A percentile compares a stretch with the other conserved stretches of the same genome.
phyloP scores from a whole-genome alignment of 345 rosid species.

The Citrus mangshanensis region DNA sequence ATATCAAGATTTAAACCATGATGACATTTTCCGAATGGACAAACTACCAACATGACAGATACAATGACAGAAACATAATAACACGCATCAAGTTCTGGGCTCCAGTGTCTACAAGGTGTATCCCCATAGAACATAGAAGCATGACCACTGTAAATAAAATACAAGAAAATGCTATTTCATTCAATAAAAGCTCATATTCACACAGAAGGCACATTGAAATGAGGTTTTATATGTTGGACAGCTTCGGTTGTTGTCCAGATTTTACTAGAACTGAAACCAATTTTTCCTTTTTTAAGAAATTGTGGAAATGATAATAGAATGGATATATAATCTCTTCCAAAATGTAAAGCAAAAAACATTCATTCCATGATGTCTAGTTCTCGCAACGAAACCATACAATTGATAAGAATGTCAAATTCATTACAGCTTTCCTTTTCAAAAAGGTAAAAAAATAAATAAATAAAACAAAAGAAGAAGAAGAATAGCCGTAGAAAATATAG shows the following conservation, averaged over 20 bases:
- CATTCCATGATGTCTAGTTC: background rate
- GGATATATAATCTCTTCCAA: background rate
- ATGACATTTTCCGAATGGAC: background rate
- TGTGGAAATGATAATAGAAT: background rate
- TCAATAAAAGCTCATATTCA: background rate
- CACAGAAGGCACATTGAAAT: background rate
- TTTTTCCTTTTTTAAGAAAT: background rate
- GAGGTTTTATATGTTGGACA: background rate
- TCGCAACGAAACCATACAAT: background rate
- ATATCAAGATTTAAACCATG: background rate
- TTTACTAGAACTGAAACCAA: background rate
- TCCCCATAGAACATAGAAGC: background rate
- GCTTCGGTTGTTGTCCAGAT: background rate
- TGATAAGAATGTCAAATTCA: background rate
- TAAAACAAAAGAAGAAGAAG: background rate
- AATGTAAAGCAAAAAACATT: background rate
- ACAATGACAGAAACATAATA: background rate
- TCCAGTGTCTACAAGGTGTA: background rate
- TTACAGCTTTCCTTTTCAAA: background rate
- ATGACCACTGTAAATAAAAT: background rate
- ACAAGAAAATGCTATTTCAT: background rate
- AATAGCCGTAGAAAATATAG: background rate
- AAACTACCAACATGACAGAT: background rate
- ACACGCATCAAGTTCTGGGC: background rate
- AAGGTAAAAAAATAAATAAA: background rate